Percentiles rank a stretch among this genome's conserved stretches.
phyloP scores from a whole-genome alignment of 257 asterid species.

The Nicotiana sylvestris region DNA sequence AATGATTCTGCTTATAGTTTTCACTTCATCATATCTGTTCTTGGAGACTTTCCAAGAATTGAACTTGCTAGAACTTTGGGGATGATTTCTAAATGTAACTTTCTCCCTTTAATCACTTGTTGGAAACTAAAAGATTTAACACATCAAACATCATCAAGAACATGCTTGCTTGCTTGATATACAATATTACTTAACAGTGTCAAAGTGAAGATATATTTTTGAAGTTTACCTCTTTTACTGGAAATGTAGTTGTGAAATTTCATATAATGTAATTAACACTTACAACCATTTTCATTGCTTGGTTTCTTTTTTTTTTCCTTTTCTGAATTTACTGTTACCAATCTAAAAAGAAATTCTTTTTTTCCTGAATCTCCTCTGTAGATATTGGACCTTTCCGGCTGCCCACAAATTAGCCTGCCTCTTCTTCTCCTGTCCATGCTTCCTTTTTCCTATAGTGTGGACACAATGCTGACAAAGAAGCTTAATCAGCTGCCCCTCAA shows the following conservation, averaged over 20 bases:
- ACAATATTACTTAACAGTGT: not conserved
- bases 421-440: slow-evolving; percentile 54
- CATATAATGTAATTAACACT: not conserved
- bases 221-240: not conserved
- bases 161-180: not conserved
- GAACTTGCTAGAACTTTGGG: slow-evolving; percentile 10
- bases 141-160: not conserved
- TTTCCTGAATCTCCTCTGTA: slow-evolving; percentile 37
- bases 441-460: slow-evolving; percentile 35
- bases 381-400: slow-evolving; percentile 75
- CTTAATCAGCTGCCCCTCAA: slow-evolving; percentile 30
- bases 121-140: not conserved
- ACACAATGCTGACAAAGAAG: slow-evolving; percentile 32
- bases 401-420: slow-evolving; percentile 58
- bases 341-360: not conserved
- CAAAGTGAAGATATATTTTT: not conserved
- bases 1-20: not conserved
- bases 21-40: not conserved
- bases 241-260: slow-evolving; percentile 6
- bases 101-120: not conserved
- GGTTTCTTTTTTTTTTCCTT: not conserved
- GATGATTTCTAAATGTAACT: not conserved
- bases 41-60: not conserved
- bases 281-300: slow-evolving; percentile 7
- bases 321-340: too few relatives aligned